A percentile compares a stretch with the other conserved stretches of the same genome.
Evolutionary conservation across 495 filamentous ascomycete genomes (phyloP).

Genomic region (Cairneyella variabilis): DNA sequence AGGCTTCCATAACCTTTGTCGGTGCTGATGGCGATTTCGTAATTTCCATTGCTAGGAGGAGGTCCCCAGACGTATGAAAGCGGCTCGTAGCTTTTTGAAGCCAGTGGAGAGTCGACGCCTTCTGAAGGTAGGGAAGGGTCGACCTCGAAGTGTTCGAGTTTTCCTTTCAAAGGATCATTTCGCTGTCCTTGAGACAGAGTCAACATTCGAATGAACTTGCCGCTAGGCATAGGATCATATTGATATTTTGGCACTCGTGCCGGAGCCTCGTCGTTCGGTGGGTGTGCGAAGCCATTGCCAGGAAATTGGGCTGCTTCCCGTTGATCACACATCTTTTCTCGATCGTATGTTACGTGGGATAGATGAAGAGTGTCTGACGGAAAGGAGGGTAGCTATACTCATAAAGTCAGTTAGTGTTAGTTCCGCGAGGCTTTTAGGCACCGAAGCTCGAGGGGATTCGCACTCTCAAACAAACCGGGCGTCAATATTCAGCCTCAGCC

Average conservation of each 20-base stretch:
- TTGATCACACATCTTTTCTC: slow-evolving; percentile 1
- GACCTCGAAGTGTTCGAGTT: slow-evolving; percentile 5
- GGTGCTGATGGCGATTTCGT: slow-evolving; percentile 10
- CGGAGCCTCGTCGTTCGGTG: not conserved
- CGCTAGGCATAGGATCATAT: not conserved
- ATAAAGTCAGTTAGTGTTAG: not conserved
- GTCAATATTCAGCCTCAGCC: not conserved
- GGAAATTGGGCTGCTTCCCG: not conserved
- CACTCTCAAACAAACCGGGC: not conserved
- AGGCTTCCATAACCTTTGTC: slow-evolving; percentile 24
- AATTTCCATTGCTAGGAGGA: not conserved
- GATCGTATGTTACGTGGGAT: not conserved
- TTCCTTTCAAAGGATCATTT: slow-evolving; percentile 7
- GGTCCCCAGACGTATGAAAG: slow-evolving; percentile 16
- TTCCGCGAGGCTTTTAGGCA: not conserved
- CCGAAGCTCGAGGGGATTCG: not conserved
- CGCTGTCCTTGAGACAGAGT: not conserved
- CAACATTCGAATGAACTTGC: slow-evolving; percentile 8
- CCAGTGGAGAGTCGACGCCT: slow-evolving; percentile 6
- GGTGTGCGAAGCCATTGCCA: not conserved
- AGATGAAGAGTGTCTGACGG: not conserved
- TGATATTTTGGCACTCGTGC: slow-evolving; percentile 8
- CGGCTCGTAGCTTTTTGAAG: slow-evolving; percentile 3
- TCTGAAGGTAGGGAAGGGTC: not conserved
- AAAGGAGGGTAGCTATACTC: not conserved